Percentiles rank a stretch among this genome's conserved stretches.
These are phyloP conservation scores for Magnaporthiopsis rhizophila DNA, from an alignment of 2,329 filamentous ascomycete genomes.

Conservation along the genomic window DNA sequence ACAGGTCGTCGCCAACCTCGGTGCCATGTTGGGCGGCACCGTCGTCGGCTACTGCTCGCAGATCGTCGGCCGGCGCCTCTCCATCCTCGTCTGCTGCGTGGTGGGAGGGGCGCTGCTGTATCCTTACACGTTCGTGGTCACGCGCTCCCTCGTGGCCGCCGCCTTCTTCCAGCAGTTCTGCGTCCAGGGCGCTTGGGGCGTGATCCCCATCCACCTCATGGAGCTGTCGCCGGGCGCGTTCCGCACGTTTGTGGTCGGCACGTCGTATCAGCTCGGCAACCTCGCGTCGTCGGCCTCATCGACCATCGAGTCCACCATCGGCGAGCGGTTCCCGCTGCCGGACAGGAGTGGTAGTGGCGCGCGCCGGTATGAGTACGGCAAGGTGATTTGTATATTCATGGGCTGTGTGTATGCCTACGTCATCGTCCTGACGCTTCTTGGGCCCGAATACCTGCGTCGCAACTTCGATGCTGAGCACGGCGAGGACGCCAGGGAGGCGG, in stretches of 20 bases:
- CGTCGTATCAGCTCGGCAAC: slow-evolving; percentile 69
- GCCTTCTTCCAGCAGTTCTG: slow-evolving; percentile 76
- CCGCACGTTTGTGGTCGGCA: slow-evolving; percentile 62
- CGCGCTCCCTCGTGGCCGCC: slow-evolving; percentile 60
- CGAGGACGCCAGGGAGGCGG: slow-evolving; percentile 37
- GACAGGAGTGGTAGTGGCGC: slow-evolving; percentile 29
- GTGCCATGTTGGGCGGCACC: slow-evolving; percentile 61
- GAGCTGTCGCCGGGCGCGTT: slow-evolving; percentile 64
- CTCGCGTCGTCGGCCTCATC: slow-evolving; percentile 65
- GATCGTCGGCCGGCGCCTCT: slow-evolving; percentile 60
- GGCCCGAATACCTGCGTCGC: slow-evolving; percentile 45
- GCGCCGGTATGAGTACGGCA: slow-evolving; percentile 64
- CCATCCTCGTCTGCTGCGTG: slow-evolving; percentile 56
- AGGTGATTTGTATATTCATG: slow-evolving; percentile 89
- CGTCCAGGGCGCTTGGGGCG: slow-evolving; percentile 58
- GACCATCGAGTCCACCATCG: slow-evolving; percentile 69
- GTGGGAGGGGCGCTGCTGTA: slow-evolving; percentile 71
- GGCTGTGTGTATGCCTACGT: slow-evolving; percentile 64
- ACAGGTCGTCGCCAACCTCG: slow-evolving; percentile 64
- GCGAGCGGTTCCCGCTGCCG: slow-evolving; percentile 65
- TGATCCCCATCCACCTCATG: slow-evolving; percentile 66
- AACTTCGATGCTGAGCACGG: slow-evolving; percentile 44
- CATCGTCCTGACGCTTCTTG: slow-evolving; percentile 54
- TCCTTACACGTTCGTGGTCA: slow-evolving; percentile 66
- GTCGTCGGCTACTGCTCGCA: slow-evolving; percentile 60